Base-by-base conservation (phyloP, 164 flowering plant genomes). In the Kingdonia uniflora region DNA sequence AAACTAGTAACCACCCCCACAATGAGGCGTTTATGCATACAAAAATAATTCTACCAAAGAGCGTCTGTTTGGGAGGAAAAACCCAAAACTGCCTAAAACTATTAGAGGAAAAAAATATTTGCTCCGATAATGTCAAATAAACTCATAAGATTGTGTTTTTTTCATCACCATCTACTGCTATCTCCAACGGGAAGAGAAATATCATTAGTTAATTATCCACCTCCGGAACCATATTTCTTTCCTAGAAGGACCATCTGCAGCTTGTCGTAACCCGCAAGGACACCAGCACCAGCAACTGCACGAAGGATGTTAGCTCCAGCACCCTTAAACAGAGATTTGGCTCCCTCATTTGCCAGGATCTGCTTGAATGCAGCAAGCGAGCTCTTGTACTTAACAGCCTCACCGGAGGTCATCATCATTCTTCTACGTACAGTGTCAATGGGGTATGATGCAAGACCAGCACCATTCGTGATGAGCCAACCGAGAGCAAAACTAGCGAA, bases 361-460 rank as follows among this genome's bases (percentile, higher is more conserved):
- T 80, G 82, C 19, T 59, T 2, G 59, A 80, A 80, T 11, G 79
- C 78, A 65, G 77, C 85, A 0, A 77, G 4, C 0, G 85, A 75
- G 59, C 82, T 69, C 71, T 77, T 80, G 77, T 80, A 80, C 76
- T 80, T 80, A 6, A 80, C 82, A 7, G 85, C 85, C 58, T 80
- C 79, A 46, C 85, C 85, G 11, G 85, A 80, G 22, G 85, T 80
- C 82, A 80, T 80, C 85, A 80, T 80, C 85, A 80, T 80, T 61
- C 84, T 79, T 73, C 84, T 76, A 22, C 84, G 71, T 40, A 80
- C 81, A 2, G 85, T 80, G 42, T 80, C 85, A 59, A 80, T 77
- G 1, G 85, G 85, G 69, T 80, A 80, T 7, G 85, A 77, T 21
- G 85, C 85, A 49, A 80, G 77, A 14, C 79, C 80, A 49, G 85